These are phyloP conservation scores for Glycine latifolia DNA, from an alignment of 306 rosid genomes.

Conservation along the genomic window DNA sequence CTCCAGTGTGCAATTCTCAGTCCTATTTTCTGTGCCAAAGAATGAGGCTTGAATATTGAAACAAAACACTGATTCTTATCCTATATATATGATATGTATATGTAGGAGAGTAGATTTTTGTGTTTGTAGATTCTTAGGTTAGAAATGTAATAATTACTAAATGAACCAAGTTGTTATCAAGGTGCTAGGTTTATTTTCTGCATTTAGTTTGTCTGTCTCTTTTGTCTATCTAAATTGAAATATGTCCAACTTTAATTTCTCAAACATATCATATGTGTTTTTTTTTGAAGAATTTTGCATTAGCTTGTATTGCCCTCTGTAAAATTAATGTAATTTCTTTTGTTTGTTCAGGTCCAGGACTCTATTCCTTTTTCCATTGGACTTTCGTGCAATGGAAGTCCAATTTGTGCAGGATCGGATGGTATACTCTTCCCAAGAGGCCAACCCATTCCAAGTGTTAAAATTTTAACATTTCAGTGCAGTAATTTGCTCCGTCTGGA, in stretches of 20 bases:
- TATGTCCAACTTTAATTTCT: slow-evolving; percentile 2
- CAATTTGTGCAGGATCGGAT: slow-evolving; percentile 59
- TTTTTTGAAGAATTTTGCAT: background rate
- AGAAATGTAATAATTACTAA: slow-evolving; percentile 7
- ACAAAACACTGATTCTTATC: slow-evolving; percentile 40
- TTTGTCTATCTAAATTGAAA: slow-evolving; percentile 12
- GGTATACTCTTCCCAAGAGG: slow-evolving; percentile 77
- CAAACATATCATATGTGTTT: background rate
- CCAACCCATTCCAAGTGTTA: slow-evolving; percentile 80
- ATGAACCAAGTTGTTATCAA: slow-evolving; percentile 9
- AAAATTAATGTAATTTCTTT: slow-evolving; percentile 32
- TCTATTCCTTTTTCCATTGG: slow-evolving; percentile 80
- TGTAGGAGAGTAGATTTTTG: background rate
- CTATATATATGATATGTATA: slow-evolving; percentile 12
- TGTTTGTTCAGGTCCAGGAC: slow-evolving; percentile 72
- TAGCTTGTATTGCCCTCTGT: slow-evolving; percentile 21
- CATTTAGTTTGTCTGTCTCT: background rate
- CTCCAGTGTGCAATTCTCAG: slow-evolving; percentile 96
- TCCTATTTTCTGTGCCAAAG: slow-evolving; percentile 76
- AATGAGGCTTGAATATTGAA: slow-evolving; percentile 75
- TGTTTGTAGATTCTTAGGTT: slow-evolving; percentile 28
- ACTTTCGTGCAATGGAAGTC: slow-evolving; percentile 68
- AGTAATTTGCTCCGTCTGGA: slow-evolving; percentile 68
- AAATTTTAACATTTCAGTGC: slow-evolving; percentile 63
- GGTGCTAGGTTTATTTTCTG: slow-evolving; percentile 32